Conservation (phyloP, 176 grass and related monocot species). For the Raddia guianensis region DNA sequence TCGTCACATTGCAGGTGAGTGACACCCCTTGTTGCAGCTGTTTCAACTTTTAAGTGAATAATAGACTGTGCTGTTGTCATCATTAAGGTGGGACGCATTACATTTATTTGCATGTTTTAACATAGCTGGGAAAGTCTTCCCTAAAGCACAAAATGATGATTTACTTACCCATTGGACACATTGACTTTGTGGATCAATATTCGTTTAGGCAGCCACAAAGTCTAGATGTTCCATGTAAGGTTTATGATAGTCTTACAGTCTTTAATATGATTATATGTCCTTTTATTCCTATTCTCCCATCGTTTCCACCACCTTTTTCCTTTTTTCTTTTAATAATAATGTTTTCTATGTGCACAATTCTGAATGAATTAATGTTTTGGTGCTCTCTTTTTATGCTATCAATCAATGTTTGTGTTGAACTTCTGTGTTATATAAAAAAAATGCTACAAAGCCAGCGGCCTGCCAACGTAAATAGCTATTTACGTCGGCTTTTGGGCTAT, state of each 20-base stretch:
- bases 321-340: background rate
- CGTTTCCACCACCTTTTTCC: background rate
- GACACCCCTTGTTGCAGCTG: background rate
- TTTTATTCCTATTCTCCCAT: background rate
- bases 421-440: background rate
- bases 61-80: background rate
- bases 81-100: background rate
- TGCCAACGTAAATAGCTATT: too few species aligned
- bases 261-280: conserved; percentile 3
- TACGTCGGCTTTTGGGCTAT: too few species aligned
- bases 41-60: background rate
- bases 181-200: background rate
- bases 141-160: too few species aligned
- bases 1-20: conserved; percentile 92
- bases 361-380: background rate
- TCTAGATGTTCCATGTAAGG: conserved; percentile 19
- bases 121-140: too few species aligned
- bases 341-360: background rate
- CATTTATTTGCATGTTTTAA: too few species aligned
- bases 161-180: too few species aligned
- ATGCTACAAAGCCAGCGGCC: too few species aligned
- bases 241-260: background rate
- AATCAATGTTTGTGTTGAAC: background rate
- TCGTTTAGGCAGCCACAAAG: background rate
- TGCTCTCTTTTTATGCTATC: background rate